Evolutionary conservation across 1,139 yeast genomes (phyloP).

Genomic region (Sugiyamaella neomexicana): DNA sequence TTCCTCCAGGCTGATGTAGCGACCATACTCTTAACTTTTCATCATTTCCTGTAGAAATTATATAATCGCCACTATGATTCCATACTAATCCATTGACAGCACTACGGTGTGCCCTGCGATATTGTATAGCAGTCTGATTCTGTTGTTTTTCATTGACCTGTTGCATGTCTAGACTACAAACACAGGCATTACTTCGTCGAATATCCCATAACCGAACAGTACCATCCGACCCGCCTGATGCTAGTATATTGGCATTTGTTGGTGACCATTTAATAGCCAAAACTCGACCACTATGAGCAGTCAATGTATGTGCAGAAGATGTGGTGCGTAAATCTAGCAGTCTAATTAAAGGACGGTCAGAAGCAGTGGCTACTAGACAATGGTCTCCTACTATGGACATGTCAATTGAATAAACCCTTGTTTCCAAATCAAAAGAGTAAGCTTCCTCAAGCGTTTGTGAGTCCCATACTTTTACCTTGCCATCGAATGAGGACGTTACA

Average conservation of each 20-base stretch:
- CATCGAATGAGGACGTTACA: slow-evolving; percentile 78
- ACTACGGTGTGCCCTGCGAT: slow-evolving; percentile 64
- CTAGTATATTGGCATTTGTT: slow-evolving; percentile 55
- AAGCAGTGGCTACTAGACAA: slow-evolving; percentile 65
- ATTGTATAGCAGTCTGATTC: slow-evolving; percentile 31
- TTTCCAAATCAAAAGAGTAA: slow-evolving; percentile 57
- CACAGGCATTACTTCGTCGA: slow-evolving; percentile 63
- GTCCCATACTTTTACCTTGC: slow-evolving; percentile 79
- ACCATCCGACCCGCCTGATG: slow-evolving; percentile 77
- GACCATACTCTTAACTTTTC: slow-evolving; percentile 80
- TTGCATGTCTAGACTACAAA: slow-evolving; percentile 58
- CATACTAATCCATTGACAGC: slow-evolving; percentile 75
- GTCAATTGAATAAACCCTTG: slow-evolving; percentile 44
- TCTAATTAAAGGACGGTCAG: slow-evolving; percentile 69
- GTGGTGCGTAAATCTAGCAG: slow-evolving; percentile 71
- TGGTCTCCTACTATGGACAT: slow-evolving; percentile 41
- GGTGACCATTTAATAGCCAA: slow-evolving; percentile 81
- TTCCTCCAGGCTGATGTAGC: slow-evolving; percentile 47
- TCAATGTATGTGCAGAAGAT: slow-evolving; percentile 66
- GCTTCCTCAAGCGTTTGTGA: slow-evolving; percentile 62
- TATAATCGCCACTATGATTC: slow-evolving; percentile 60
- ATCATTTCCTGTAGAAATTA: slow-evolving; percentile 71
- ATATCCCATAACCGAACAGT: slow-evolving; percentile 67
- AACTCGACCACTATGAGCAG: slow-evolving; percentile 64
- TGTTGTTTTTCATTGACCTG: slow-evolving; percentile 30